Percentiles rank a stretch among this genome's conserved stretches.
Conservation (phyloP, 345 rosid species). For the Gossypium longicalyx region DNA sequence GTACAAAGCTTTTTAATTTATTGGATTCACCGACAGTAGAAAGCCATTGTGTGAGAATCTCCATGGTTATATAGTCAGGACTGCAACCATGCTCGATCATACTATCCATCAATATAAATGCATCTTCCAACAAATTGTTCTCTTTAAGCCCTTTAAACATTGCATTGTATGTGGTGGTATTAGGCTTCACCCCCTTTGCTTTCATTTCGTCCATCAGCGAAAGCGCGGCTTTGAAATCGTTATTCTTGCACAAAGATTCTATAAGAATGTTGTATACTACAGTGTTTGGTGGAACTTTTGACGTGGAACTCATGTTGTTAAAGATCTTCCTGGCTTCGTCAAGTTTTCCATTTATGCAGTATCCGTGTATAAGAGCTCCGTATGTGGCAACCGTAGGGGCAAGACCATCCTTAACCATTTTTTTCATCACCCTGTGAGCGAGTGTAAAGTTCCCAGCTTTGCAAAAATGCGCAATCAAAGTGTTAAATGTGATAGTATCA, state of each 20-base stretch:
- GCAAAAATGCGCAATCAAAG: constrained; percentile 48
- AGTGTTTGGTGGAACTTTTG: constrained; percentile 53
- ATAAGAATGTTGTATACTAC: constrained; percentile 71
- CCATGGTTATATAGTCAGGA: constrained; percentile 69
- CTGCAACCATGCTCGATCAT: constrained; percentile 60
- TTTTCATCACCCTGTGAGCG: constrained; percentile 39
- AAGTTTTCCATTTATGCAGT: constrained; percentile 43
- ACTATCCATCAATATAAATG: constrained; percentile 58
- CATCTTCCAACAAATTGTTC: constrained; percentile 39
- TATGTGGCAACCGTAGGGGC: constrained; percentile 56
- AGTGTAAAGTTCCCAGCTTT: constrained; percentile 37
- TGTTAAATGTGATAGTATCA: constrained; percentile 58
- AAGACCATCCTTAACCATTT: constrained; percentile 51
- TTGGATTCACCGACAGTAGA: constrained; percentile 48
- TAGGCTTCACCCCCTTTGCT: constrained; percentile 52
- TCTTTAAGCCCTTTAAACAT: constrained; percentile 59
- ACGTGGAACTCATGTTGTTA: constrained; percentile 38
- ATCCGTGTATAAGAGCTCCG: constrained; percentile 61
- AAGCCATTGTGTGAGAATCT: constrained; percentile 71
- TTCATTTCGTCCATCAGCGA: constrained; percentile 65
- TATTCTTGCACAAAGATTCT: constrained; percentile 48
- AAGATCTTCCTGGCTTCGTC: constrained; percentile 68
- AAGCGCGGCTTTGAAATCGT: constrained; percentile 38
- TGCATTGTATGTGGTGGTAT: constrained; percentile 62
- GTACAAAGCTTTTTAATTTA: constrained; percentile 45